phyloP scores from a whole-genome alignment of 106 monocot genomes.

The Chionographis japonica region DNA sequence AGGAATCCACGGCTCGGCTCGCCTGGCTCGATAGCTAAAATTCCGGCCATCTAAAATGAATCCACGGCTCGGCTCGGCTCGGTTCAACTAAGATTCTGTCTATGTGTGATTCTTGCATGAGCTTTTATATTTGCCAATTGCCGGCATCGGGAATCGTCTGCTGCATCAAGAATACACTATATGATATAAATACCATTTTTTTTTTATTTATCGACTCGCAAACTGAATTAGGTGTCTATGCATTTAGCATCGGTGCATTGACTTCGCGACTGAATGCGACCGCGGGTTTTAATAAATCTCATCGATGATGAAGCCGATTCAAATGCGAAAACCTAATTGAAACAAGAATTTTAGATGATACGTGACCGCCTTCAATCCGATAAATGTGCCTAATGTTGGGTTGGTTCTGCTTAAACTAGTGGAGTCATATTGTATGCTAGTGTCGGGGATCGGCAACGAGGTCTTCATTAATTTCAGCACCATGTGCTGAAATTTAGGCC shows the following conservation, averaged over 20 bases:
- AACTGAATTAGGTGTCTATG: no score
- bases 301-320: not conserved
- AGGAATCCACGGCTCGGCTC: not conserved
- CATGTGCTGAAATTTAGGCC: no score
- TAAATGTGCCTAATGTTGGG: constrained; percentile 2
- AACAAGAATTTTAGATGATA: not conserved
- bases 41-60: not conserved
- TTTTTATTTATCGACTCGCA: no score
- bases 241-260: no score
- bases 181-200: no score
- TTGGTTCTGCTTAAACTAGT: not conserved
- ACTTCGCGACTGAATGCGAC: no score
- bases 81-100: not conserved
- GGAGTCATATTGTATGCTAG: not conserved
- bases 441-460: no score
- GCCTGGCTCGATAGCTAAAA: not conserved
- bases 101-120: not conserved
- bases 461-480: no score
- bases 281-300: not conserved
- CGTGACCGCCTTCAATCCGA: not conserved
- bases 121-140: not conserved
- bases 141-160: not conserved
- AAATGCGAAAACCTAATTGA: not conserved
- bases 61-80: not conserved
- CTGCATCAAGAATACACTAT: not conserved